These are phyloP conservation scores for Picochlorum sp. DNA, from an alignment of 139 green algal species.

Conservation along the genomic window DNA sequence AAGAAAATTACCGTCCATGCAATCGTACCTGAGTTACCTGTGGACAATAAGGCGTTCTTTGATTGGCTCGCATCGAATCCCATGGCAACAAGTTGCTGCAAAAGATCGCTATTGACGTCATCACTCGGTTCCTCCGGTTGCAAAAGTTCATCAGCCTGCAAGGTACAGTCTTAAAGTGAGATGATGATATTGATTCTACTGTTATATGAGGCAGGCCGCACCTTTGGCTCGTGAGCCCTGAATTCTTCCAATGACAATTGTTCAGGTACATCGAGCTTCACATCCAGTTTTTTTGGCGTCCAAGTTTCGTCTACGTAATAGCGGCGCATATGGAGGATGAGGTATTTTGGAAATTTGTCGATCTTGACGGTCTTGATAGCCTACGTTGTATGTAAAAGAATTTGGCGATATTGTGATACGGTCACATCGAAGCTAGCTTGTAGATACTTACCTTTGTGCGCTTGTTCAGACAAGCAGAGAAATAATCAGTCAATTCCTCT, in stretches of 20 bases:
- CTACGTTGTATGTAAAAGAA: background rate
- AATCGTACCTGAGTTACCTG: constrained; percentile 17
- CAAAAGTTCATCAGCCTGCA: constrained; percentile 61
- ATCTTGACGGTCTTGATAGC: constrained; percentile 53
- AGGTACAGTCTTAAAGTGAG: background rate
- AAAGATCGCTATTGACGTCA: constrained; percentile 23
- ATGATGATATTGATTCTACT: background rate
- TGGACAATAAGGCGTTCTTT: constrained; percentile 63
- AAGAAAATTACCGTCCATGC: constrained; percentile 1
- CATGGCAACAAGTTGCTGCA: constrained; percentile 67
- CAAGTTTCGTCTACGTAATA: constrained; percentile 75
- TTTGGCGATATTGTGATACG: background rate
- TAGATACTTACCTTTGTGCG: constrained; percentile 16
- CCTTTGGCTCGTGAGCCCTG: constrained; percentile 33
- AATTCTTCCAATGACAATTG: constrained; percentile 71
- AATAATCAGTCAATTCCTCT: constrained; percentile 72
- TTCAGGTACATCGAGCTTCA: constrained; percentile 76
- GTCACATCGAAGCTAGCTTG: too few relatives aligned
- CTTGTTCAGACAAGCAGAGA: constrained; percentile 51
- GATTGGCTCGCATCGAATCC: constrained; percentile 78
- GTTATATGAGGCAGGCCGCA: background rate
- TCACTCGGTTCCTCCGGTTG: constrained; percentile 53
- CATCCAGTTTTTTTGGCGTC: constrained; percentile 82
- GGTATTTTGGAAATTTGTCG: constrained; percentile 77
- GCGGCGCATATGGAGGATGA: constrained; percentile 75